These are phyloP conservation scores for Aquilaria agallochum DNA, from an alignment of 441 rosid genomes.

Conservation along the genomic window DNA sequence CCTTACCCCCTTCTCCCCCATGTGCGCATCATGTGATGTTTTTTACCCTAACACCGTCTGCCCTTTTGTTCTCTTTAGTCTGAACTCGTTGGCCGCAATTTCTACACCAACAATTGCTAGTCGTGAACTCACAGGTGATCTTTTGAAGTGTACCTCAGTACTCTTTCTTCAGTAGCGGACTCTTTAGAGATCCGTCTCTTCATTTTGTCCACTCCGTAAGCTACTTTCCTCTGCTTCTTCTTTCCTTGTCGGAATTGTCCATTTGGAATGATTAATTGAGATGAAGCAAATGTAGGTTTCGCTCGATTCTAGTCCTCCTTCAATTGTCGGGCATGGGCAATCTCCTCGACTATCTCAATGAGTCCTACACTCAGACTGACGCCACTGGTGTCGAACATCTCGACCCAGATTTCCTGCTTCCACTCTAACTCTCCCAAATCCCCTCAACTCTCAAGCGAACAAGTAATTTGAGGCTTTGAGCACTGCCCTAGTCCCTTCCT, in stretches of 20 bases:
- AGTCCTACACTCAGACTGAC: constrained; percentile 93
- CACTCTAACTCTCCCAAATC: too few species aligned
- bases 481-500: too few species aligned
- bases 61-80: too few species aligned
- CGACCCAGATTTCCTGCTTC: too few species aligned
- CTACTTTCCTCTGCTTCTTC: neutral
- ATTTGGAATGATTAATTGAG: neutral
- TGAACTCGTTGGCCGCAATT: constrained; percentile 33
- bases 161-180: constrained; percentile 22
- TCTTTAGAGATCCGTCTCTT: constrained; percentile 27
- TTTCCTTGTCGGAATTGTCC: neutral
- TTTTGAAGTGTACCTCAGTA: constrained; percentile 21
- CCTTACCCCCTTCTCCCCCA: too few species aligned
- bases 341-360: constrained; percentile 79
- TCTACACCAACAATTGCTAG: constrained; percentile 17
- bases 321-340: constrained; percentile 50
- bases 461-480: too few species aligned
- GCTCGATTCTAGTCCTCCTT: constrained; percentile 18
- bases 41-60: too few species aligned
- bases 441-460: too few species aligned
- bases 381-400: constrained; percentile 52
- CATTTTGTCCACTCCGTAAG: constrained; percentile 32
- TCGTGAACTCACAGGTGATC: constrained; percentile 19
- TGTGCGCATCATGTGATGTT: too few species aligned
- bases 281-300: constrained; percentile 7